Conservation (phyloP, 371 early-diverging fungal species). For the Haplosporangium sp. region DNA sequence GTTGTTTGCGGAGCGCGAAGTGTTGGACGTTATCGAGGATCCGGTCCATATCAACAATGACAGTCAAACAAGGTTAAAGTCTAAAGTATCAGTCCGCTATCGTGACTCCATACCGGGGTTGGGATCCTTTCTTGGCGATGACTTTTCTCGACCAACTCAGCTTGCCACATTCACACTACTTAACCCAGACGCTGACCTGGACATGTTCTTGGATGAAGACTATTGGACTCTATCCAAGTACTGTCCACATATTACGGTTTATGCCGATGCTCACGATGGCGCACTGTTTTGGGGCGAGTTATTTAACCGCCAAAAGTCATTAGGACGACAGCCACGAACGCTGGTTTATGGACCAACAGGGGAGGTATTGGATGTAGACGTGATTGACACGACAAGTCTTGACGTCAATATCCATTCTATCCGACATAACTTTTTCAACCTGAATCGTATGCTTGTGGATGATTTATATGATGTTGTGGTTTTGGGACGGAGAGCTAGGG, state of each 20-base stretch:
- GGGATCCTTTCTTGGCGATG: conserved; percentile 3
- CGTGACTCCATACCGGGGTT: conserved; percentile 13
- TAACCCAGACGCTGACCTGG: conserved; percentile 58
- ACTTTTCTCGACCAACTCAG: conserved; percentile 21
- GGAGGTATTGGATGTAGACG: conserved; percentile 57
- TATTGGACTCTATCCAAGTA: conserved; percentile 50
- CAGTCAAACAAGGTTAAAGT: conserved; percentile 17
- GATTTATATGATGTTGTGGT: conserved; percentile 59
- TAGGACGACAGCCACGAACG: conserved; percentile 47
- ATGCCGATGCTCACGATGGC: conserved; percentile 57
- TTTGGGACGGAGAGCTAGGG: conserved; percentile 49
- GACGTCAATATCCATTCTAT: conserved; percentile 60
- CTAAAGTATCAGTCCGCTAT: conserved; percentile 18
- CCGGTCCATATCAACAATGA: conserved; percentile 6
- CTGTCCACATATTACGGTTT: conserved; percentile 56
- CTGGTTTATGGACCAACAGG: conserved; percentile 34
- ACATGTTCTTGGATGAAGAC: conserved; percentile 48
- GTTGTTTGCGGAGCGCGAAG: conserved; percentile 38
- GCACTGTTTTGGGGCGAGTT: conserved; percentile 57
- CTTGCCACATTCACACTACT: conserved; percentile 55
- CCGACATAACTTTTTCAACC: conserved; percentile 60
- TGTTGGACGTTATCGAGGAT: conserved; percentile 8
- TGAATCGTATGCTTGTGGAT: conserved; percentile 60
- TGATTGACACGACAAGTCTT: conserved; percentile 60
- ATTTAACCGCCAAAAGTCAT: conserved; percentile 25